phyloP scores from a whole-genome alignment of 2,329 filamentous ascomycete species.

The Cercospora sp. region DNA sequence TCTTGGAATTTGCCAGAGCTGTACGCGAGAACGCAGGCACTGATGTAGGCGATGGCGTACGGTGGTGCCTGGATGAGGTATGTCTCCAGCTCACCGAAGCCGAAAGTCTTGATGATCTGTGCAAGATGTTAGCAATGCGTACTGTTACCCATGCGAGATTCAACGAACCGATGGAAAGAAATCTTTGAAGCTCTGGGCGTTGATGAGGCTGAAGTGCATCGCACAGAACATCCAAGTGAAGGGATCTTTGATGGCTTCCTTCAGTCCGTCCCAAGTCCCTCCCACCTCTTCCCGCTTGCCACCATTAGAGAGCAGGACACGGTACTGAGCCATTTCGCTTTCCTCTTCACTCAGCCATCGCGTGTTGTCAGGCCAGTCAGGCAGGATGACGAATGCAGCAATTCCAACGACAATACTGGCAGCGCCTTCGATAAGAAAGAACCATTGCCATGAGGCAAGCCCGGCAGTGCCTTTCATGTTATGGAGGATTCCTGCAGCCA shows the following conservation, averaged over 20 bases:
- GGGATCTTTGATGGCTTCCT: slow-evolving; percentile 38
- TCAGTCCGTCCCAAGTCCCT: slow-evolving; percentile 44
- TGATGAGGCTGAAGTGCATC: slow-evolving; percentile 44
- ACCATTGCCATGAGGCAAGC: background rate
- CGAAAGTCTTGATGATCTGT: background rate
- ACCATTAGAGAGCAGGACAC: slow-evolving; percentile 35
- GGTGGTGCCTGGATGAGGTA: slow-evolving; percentile 48
- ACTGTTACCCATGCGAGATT: background rate
- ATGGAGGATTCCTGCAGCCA: background rate
- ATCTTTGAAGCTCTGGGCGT: slow-evolving; percentile 38
- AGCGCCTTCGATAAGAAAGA: background rate
- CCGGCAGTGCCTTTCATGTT: background rate
- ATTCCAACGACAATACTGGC: background rate
- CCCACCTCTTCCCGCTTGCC: slow-evolving; percentile 44
- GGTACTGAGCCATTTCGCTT: slow-evolving; percentile 51
- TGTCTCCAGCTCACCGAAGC: slow-evolving; percentile 30
- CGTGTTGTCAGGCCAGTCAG: slow-evolving; percentile 42
- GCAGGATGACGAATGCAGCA: background rate
- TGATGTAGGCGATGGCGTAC: slow-evolving; percentile 38
- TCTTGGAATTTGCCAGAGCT: slow-evolving; percentile 37
- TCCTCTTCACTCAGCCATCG: slow-evolving; percentile 55
- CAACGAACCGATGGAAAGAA: slow-evolving; percentile 37
- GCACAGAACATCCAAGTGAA: slow-evolving; percentile 34
- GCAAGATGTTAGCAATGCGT: background rate
- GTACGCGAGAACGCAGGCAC: slow-evolving; percentile 33